These are phyloP conservation scores for Medicago ruthenica DNA, from an alignment of 306 rosid genomes.

Conservation along the genomic window DNA sequence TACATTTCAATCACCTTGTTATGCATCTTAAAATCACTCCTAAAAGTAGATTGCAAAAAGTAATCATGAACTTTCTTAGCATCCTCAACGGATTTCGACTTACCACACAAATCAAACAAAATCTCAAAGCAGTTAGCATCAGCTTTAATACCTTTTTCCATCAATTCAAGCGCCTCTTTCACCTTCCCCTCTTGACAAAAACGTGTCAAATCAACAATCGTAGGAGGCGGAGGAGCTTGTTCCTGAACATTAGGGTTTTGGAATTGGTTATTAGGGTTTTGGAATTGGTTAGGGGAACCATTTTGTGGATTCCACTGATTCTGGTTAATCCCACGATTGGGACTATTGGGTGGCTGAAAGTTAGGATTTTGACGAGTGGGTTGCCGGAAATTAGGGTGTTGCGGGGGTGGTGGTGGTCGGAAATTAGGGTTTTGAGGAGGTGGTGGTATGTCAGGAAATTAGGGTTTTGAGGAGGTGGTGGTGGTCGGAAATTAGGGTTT, in stretches of 20 bases:
- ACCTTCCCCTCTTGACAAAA: conserved; percentile 72
- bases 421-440: conserved; percentile 45
- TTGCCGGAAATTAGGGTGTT: conserved; percentile 44
- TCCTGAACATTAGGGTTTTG: conserved; percentile 41
- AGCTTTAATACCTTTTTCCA: conserved; percentile 80
- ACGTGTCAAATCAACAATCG: conserved; percentile 56
- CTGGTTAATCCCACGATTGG: conserved; percentile 49
- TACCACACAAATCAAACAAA: conserved; percentile 66
- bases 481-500: neutral
- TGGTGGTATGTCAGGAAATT: conserved; percentile 3
- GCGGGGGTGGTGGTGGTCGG: conserved; percentile 32
- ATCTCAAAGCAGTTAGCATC: conserved; percentile 65
- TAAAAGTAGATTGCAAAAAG: conserved; percentile 72
- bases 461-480: neutral
- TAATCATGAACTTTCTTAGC: conserved; percentile 83
- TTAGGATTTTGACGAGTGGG: conserved; percentile 36
- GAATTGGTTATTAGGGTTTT: conserved; percentile 20
- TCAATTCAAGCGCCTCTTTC: conserved; percentile 73
- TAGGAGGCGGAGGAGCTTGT: conserved; percentile 48
- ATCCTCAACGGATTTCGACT: conserved; percentile 65
- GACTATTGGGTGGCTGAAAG: conserved; percentile 43
- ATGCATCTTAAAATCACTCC: conserved; percentile 64
- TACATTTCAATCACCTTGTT: conserved; percentile 80
- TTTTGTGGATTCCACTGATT: conserved; percentile 49
- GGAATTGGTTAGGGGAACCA: conserved; percentile 39